These are phyloP conservation scores for Metroxylon sagu DNA, from an alignment of 176 grass and related monocot species.

Conservation along the genomic window DNA sequence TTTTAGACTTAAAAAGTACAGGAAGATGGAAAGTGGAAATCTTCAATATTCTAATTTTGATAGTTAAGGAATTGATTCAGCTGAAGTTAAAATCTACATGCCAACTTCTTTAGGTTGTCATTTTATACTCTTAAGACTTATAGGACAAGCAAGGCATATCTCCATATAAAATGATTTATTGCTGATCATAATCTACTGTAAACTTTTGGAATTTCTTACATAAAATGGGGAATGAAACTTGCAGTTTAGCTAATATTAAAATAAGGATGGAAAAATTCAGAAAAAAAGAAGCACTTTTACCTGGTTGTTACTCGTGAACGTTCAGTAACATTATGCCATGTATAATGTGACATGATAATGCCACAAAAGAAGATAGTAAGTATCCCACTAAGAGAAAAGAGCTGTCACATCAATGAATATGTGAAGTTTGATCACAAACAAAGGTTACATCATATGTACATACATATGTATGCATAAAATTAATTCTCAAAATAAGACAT, in stretches of 20 bases:
- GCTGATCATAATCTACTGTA: not conserved
- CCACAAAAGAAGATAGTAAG: constrained; percentile 21
- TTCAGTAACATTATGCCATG: constrained; percentile 19
- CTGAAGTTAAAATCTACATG: too few relatives aligned
- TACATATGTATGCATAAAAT: not conserved
- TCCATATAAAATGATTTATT: too few relatives aligned
- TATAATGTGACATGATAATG: constrained; percentile 22
- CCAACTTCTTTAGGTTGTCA: too few relatives aligned
- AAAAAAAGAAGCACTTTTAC: not conserved
- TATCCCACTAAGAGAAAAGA: constrained; percentile 21
- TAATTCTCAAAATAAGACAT: too few relatives aligned
- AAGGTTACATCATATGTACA: not conserved
- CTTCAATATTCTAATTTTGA: too few relatives aligned
- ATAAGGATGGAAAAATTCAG: not conserved
- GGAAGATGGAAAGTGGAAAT: too few relatives aligned
- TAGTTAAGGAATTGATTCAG: too few relatives aligned
- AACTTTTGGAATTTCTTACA: not conserved
- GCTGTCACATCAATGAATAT: constrained; percentile 1
- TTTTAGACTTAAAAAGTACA: too few relatives aligned
- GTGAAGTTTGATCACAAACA: not conserved
- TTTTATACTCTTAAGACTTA: too few relatives aligned
- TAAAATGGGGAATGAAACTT: not conserved
- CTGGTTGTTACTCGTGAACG: constrained; percentile 17
- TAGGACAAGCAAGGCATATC: too few relatives aligned
- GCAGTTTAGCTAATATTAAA: not conserved